Evolutionary conservation across 345 rosid species (phyloP).

Genomic region (Theobroma cacao): DNA sequence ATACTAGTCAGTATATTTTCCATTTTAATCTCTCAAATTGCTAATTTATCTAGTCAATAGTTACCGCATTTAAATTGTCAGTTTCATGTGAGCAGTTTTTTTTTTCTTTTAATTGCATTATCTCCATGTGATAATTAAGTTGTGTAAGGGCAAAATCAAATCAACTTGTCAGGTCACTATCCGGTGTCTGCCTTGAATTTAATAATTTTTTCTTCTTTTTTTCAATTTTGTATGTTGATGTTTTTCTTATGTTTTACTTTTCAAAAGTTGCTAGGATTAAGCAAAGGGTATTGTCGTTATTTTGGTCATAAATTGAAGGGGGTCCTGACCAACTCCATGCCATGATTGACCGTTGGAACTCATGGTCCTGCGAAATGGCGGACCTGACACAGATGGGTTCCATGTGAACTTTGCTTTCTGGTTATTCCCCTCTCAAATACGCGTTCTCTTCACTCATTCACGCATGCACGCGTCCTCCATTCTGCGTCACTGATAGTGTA

Average conservation of each 20-base stretch:
- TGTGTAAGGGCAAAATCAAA: not conserved
- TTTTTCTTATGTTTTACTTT: not conserved
- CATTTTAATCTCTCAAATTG: not conserved
- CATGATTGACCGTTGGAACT: slow-evolving; percentile 18
- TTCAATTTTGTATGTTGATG: not conserved
- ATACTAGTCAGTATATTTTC: not conserved
- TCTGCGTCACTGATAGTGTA: slow-evolving; percentile 15
- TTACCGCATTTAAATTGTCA: not conserved
- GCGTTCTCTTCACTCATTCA: slow-evolving; percentile 16
- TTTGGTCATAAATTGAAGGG: not conserved
- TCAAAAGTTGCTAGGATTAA: not conserved
- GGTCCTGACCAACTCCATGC: slow-evolving; percentile 1
- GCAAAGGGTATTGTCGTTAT: not conserved
- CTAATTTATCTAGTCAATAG: not conserved
- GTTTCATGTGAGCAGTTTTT: not conserved
- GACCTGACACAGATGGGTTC: slow-evolving; percentile 20
- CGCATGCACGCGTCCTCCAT: slow-evolving; percentile 11
- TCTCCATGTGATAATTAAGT: not conserved
- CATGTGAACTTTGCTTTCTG: slow-evolving; percentile 31
- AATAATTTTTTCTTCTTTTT: not conserved
- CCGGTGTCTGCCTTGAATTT: not conserved
- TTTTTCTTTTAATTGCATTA: not conserved
- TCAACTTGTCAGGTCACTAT: slow-evolving; percentile 9
- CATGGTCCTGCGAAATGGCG: slow-evolving; percentile 14
- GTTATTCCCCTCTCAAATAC: slow-evolving; percentile 2